phyloP scores from a whole-genome alignment of 2,329 filamentous ascomycete genomes.

The Rhinocladiella mackenziei region DNA sequence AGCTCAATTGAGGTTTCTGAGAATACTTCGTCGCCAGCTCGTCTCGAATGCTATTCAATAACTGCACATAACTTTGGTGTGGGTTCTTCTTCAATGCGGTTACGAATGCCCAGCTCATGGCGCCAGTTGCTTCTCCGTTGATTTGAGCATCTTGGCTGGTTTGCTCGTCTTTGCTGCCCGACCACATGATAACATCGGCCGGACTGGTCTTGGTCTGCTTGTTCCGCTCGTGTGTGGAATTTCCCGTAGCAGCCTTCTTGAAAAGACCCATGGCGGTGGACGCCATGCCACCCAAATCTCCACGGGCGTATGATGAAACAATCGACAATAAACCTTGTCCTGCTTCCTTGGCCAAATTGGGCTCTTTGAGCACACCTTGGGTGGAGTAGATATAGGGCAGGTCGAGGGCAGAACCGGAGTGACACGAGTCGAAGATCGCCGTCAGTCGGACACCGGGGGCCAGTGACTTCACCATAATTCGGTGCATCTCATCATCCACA shows the following conservation, averaged over 20 bases:
- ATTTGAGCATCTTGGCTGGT: conserved; percentile 93
- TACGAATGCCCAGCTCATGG: conserved; percentile 98
- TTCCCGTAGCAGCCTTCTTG: conserved; percentile 79
- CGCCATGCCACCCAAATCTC: conserved; percentile 78
- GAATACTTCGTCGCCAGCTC: conserved; percentile 80
- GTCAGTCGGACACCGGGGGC: conserved; percentile 74
- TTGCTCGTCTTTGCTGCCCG: conserved; percentile 90
- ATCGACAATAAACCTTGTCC: conserved; percentile 62
- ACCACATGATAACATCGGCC: conserved; percentile 97
- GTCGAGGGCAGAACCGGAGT: conserved; percentile 64
- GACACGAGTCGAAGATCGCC: conserved; percentile 66
- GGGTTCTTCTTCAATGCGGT: conserved; percentile 85
- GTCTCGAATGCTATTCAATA: conserved; percentile 92
- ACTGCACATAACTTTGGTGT: conserved; percentile 90
- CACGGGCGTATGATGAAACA: conserved; percentile 73
- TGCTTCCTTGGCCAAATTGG: conserved; percentile 64
- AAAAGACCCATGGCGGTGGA: conserved; percentile 76
- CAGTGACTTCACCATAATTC: conserved; percentile 71
- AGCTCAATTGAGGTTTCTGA: conserved; percentile 94
- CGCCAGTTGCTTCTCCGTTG: conserved; percentile 81
- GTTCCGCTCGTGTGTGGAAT: conserved; percentile 73
- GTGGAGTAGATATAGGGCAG: conserved; percentile 66
- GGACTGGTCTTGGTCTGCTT: conserved; percentile 86
- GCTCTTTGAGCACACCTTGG: conserved; percentile 64
- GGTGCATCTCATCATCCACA: conserved; percentile 74